phyloP scores from a whole-genome alignment of 306 rosid genomes.

The Casuarina glauca region DNA sequence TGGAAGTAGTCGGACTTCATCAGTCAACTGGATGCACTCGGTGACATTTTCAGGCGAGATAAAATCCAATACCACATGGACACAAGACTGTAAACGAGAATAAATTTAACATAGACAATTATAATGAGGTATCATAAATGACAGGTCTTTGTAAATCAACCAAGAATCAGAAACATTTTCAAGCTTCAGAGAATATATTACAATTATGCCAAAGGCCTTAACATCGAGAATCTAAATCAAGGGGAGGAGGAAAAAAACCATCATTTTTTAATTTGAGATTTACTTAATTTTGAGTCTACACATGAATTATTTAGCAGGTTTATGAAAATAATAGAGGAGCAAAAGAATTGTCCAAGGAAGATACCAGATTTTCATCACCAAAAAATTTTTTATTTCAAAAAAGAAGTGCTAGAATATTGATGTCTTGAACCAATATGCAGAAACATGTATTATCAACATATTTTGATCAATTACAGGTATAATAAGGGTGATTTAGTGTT shows the following conservation, averaged over 20 bases:
- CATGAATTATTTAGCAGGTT: background rate
- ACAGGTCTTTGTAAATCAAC: background rate
- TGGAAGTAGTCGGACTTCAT: constrained; percentile 77
- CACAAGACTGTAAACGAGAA: constrained; percentile 67
- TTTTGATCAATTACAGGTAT: background rate
- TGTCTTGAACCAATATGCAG: background rate
- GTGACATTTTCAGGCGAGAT: constrained; percentile 82
- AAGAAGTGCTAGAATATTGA: background rate
- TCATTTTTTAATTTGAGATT: background rate
- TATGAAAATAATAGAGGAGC: background rate
- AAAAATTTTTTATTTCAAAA: background rate
- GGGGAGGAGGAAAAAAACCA: background rate
- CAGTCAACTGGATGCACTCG: constrained; percentile 67
- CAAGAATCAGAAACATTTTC: background rate
- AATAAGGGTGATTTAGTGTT: background rate
- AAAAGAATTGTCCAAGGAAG: background rate
- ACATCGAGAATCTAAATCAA: background rate
- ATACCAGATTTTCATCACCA: background rate
- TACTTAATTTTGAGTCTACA: background rate
- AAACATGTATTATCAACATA: background rate
- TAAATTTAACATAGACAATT: constrained; percentile 8
- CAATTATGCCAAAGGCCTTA: background rate
- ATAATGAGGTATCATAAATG: background rate
- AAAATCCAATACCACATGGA: constrained; percentile 83
- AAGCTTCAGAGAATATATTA: background rate